Percentiles rank a stretch among this genome's conserved stretches.
phyloP scores from a whole-genome alignment of 805 yeast species.

The Candida patagonica region DNA sequence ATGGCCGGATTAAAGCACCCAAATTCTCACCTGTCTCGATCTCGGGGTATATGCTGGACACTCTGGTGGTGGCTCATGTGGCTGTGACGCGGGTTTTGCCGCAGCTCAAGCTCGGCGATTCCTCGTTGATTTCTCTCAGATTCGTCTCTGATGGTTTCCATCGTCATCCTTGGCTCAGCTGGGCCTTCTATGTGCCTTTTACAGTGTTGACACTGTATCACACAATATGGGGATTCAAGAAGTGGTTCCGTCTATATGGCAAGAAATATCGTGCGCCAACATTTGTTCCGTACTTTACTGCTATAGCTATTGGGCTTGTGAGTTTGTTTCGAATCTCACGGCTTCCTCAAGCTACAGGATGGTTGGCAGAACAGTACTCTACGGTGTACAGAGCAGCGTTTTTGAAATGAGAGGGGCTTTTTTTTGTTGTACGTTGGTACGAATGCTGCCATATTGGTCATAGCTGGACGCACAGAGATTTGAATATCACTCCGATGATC shows the following conservation, averaged over 20 bases:
- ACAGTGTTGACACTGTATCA: constrained; percentile 42
- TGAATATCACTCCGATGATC: no score
- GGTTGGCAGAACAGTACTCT: constrained; percentile 15
- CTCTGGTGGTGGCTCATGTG: constrained; percentile 39
- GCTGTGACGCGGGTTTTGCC: constrained; percentile 42
- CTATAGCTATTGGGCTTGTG: constrained; percentile 4
- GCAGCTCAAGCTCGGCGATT: constrained; percentile 48
- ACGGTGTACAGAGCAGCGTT: constrained; percentile 7
- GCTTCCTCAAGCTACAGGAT: constrained; percentile 12
- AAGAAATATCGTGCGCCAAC: constrained; percentile 7
- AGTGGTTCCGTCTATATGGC: constrained; percentile 29
- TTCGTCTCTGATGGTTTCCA: constrained; percentile 37
- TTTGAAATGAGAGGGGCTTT: neutral
- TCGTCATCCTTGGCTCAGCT: constrained; percentile 25
- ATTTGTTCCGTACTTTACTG: constrained; percentile 1
- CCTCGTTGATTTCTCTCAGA: constrained; percentile 42
- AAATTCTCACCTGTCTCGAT: constrained; percentile 51
- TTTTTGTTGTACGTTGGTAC: no score
- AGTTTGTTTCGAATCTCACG: constrained; percentile 9
- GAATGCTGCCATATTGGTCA: no score
- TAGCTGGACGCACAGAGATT: neutral
- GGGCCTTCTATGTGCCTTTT: constrained; percentile 28
- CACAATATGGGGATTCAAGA: constrained; percentile 42
- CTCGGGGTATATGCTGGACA: constrained; percentile 48
- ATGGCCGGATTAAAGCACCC: constrained; percentile 22